Base-by-base conservation (phyloP, 2,329 filamentous ascomycete species). In the Stachybotrys echinatus region DNA sequence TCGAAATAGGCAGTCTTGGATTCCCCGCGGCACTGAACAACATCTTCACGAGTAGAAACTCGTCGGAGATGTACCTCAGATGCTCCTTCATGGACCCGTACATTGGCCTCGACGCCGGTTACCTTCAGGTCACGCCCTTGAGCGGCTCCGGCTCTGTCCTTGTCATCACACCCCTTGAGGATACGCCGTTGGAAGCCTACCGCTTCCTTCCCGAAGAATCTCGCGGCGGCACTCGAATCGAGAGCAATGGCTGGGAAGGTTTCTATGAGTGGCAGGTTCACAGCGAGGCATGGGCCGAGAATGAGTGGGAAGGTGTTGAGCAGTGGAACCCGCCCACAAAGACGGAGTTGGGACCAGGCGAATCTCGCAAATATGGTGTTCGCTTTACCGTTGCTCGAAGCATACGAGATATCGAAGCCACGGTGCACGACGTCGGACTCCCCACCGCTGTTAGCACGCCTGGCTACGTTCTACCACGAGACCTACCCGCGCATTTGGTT, bases 11-110 rank as follows among this genome's bases (percentile, higher is more conserved):
- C 2, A 74, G 75, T 45, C 66, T 84, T 2, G 81, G 80, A 0
- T 74, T 84, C 46, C 80, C 80, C 0, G 72, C 79, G 18, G 78
- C 81, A 58, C 80, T 83, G 65, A 84, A 84, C 65, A 84, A 76
- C 60, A 82, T 84, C 55, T 84, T 84, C 57, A 80, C 73, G 12
- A 68, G 69, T 42, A 72, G 77, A 8, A 61, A 65, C 1, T 71
- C 77, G 0, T 64, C 65, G 3, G 72, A 79, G 6, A 80, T 75
- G 6, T 72, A 75, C 47, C 61, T 65, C 0, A 67, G 71, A 22
- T 83, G 80, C 58, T 77, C 76, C 0, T 68, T 84, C 3, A 71
- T 76, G 0, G 81, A 84, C 50, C 80, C 81, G 0, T 83, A 82
- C 48, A 74, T 84, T 18, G 81, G 80, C 2, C 69, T 83, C 50